These are phyloP conservation scores for Aspergillus clavatus DNA, from an alignment of 2,329 filamentous ascomycete genomes.

Conservation along the genomic window DNA sequence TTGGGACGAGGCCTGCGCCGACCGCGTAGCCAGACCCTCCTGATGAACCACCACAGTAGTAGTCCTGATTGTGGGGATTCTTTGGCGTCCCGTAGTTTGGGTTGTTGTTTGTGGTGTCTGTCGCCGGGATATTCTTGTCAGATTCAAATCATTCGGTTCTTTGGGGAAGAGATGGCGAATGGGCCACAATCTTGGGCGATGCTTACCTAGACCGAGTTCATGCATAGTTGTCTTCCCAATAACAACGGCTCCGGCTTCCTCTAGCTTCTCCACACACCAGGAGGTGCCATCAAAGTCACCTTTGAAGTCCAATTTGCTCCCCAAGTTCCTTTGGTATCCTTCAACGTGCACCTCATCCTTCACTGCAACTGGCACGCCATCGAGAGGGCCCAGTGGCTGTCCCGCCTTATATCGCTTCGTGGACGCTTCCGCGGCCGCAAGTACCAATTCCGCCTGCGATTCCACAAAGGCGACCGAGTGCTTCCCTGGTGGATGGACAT, in stretches of 20 bases:
- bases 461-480: constrained; percentile 73
- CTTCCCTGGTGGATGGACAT: constrained; percentile 49
- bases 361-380: constrained; percentile 76
- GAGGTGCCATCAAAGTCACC: constrained; percentile 51
- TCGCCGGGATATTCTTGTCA: neutral
- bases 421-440: constrained; percentile 66
- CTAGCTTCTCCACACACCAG: constrained; percentile 67
- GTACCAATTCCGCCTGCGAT: constrained; percentile 57
- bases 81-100: constrained; percentile 66
- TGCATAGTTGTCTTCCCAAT: constrained; percentile 77
- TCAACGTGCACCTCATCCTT: constrained; percentile 75
- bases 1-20: constrained; percentile 66
- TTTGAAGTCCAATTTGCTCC: constrained; percentile 57
- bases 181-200: no score
- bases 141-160: constrained; percentile 3
- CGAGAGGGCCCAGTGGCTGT: constrained; percentile 62
- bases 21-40: constrained; percentile 70
- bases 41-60: constrained; percentile 78
- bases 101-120: constrained; percentile 79
- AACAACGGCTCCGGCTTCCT: constrained; percentile 69
- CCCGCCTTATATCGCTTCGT: constrained; percentile 67
- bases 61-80: constrained; percentile 70
- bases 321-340: constrained; percentile 64
- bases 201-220: constrained; percentile 64
- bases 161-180: neutral